Evolutionary conservation across 2,329 filamentous ascomycete genomes (phyloP).

Genomic region (Beauveria sp.): DNA sequence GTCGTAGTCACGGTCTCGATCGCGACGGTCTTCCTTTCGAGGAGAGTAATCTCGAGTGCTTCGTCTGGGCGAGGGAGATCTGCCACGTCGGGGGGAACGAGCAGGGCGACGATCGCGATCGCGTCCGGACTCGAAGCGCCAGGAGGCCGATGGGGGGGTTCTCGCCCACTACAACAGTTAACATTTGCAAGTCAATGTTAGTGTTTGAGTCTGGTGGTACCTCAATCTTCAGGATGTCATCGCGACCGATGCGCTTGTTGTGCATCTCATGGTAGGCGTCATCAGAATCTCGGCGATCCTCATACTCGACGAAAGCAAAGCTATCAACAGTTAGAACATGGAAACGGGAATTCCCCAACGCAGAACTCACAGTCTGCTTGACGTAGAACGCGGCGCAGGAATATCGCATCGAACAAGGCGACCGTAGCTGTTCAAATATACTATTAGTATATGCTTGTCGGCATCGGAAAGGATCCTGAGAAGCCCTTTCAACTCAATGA

Average conservation of each 20-base stretch:
- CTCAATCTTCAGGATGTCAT: slow-evolving; percentile 96
- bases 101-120: slow-evolving; percentile 60
- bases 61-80: slow-evolving; percentile 72
- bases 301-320: slow-evolving; percentile 98
- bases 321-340: slow-evolving; percentile 30
- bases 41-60: slow-evolving; percentile 75
- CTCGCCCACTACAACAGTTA: slow-evolving; percentile 72
- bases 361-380: slow-evolving; percentile 81
- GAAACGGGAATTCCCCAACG: background rate
- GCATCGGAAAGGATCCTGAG: background rate
- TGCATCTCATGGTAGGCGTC: slow-evolving; percentile 99
- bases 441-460: slow-evolving; percentile 39
- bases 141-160: slow-evolving; percentile 93
- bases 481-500: slow-evolving; percentile 6
- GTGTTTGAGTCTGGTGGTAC: slow-evolving; percentile 42
- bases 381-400: slow-evolving; percentile 86
- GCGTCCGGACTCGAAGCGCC: slow-evolving; percentile 92
- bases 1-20: slow-evolving; percentile 72
- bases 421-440: slow-evolving; percentile 63
- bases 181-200: background rate
- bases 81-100: slow-evolving; percentile 59
- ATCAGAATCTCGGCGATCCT: slow-evolving; percentile 95
- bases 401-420: slow-evolving; percentile 98
- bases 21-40: slow-evolving; percentile 78
- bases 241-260: slow-evolving; percentile 94